A percentile compares a stretch with the other conserved stretches of the same genome.
Conservation (phyloP, 768 basidiomycete species). For the Leccinum pellstonianum region DNA sequence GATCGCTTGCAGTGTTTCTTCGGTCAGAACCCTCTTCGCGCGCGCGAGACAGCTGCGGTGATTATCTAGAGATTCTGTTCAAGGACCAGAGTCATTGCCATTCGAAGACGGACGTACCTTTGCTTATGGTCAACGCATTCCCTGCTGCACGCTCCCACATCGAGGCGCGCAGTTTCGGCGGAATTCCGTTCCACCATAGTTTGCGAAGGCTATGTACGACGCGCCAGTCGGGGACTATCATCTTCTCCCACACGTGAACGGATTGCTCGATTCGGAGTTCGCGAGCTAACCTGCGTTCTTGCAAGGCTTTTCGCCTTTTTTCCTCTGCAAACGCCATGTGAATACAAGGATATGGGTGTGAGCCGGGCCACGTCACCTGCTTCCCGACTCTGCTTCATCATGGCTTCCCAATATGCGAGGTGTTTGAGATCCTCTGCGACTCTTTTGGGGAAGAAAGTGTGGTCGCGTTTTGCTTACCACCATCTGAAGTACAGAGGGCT, state of each 20-base stretch:
- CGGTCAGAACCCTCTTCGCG: conserved; percentile 65
- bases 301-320: conserved; percentile 60
- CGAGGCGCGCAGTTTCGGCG: conserved; percentile 70
- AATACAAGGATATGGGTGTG: background rate
- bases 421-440: conserved; percentile 78
- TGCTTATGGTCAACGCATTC: conserved; percentile 77
- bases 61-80: background rate
- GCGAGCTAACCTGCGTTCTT: conserved; percentile 59
- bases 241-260: conserved; percentile 71
- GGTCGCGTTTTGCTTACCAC: conserved; percentile 85
- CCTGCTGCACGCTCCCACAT: conserved; percentile 89
- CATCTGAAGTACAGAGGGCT: conserved; percentile 74
- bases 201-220: conserved; percentile 62
- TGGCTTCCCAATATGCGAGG: conserved; percentile 79
- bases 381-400: conserved; percentile 79
- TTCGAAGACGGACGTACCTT: conserved; percentile 48
- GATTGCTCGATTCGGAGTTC: conserved; percentile 72
- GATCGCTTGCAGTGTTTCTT: conserved; percentile 56
- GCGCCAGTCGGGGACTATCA: conserved; percentile 82
- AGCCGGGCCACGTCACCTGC: conserved; percentile 48
- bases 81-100: background rate
- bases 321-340: conserved; percentile 49
- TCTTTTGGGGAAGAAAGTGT: conserved; percentile 80
- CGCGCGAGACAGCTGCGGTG: conserved; percentile 70
- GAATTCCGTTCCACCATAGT: conserved; percentile 90